Evolutionary conservation across 2,329 filamentous ascomycete genomes (phyloP), one percentile per base, ranked within the genome.

Genomic region (Aureobasidium subglaciale): DNA sequence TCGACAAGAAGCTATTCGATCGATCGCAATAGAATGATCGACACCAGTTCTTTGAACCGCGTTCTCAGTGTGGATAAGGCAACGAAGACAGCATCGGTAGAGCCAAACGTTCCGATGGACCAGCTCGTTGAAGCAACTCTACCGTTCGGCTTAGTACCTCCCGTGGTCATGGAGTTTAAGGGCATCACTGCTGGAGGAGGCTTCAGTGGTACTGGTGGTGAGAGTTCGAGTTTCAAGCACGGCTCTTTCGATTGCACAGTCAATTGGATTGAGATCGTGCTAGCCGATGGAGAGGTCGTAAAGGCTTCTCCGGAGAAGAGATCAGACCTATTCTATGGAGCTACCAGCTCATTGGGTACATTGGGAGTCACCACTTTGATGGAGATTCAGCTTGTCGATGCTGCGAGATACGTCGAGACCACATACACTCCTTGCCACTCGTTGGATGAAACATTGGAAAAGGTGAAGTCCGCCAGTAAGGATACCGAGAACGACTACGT

Each of bases 21-120:
- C 5, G 34, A 42, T 32, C 38, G 6, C 6, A 48, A 42, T 15
- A 37, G 43, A 11, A 59, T 82, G 13, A 75, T 91, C 56, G 85
- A 89, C 67, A 89, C 85, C 34, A 85, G 82, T 68, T 64, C 66
- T 5, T 77, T 91, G 5, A 77, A 75, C 60, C 77, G 80, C 67
- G 79, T 91, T 15, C 72, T 91, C 8, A 68, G 74, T 8, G 71
- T 91, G 45, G 78, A 88, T 64, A 67, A 62, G 0, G 62, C 69
- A 1, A 67, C 66, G 4, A 77, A 75, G 59, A 85, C 78, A 3
- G 85, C 78, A 5, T 68, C 86, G n/a, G 82, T 85, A 1, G 84
- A 88, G 68, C 84, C 85, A 2, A 87, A 86, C 61, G 85, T 87
- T 6, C 73, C 83, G 1, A 86, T 88, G 83, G 83, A 86, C 60